Evolutionary conservation across 2,329 filamentous ascomycete species (phyloP), one percentile per base, ranked within the genome.

Genomic region (Diaporthe eres): DNA sequence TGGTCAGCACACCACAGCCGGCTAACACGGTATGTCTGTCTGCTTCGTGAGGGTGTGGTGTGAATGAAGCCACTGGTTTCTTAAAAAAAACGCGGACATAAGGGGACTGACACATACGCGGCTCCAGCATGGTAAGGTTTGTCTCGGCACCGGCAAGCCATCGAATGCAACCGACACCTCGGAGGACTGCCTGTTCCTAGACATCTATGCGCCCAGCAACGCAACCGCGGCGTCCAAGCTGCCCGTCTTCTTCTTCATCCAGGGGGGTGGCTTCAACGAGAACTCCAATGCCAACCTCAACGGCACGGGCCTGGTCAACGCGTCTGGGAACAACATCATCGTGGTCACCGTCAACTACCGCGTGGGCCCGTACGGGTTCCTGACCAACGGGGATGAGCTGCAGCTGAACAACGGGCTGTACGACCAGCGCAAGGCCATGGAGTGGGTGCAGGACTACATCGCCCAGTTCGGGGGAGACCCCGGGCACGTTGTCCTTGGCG

Each of bases 331-430:
- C 77, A 87, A 90, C 63, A 92, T 95, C 37, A 84, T 96, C 0
- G 90, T 95, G 0, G 92, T 96, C 2, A 92, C 88, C 13, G 89
- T 94, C 83, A 95, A 95, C 83, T 95, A 96, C 81, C 91, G 94
- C 7, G 93, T 96, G 15, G 94, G 94, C 0, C 88, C 90, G 0
- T 95, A 92, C 78, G 94, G 94, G 0, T 96, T 95, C 81, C 86
- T 96, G 17, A 90, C 90, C 2, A 87, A 91, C 74, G 84, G 88
- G 22, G 88, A 93, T 78, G 80, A 78, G 78, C 88, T 90, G 3
- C 89, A 88, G 75, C 81, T 92, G 49, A 95, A 95, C 82, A 92
- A 92, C 78, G 94, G 94, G 1, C 85, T 95, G 1, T 89, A 89
- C 47, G 94, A 95, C 81, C 93, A 95, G 82, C 86, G 92, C 71